These are phyloP conservation scores for Serendipita indica DNA, from an alignment of 768 basidiomycete genomes.

Conservation along the genomic window DNA sequence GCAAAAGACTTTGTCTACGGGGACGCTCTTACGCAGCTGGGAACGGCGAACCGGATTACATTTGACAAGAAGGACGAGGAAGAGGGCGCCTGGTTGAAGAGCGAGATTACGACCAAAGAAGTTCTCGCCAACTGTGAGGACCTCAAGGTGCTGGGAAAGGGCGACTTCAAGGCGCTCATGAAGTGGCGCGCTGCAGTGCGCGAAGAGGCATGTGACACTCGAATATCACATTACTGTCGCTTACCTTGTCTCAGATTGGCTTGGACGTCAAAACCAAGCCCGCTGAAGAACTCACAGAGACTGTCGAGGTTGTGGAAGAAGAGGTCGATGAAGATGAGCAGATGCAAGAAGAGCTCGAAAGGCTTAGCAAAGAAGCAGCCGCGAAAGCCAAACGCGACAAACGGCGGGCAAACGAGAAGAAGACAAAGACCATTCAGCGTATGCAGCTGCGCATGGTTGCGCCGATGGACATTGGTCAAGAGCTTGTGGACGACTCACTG, in stretches of 20 bases:
- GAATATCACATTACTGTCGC: neutral
- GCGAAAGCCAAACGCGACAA: conserved; percentile 66
- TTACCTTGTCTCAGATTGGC: conserved; percentile 43
- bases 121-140: conserved; percentile 75
- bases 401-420: conserved; percentile 76
- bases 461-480: conserved; percentile 89
- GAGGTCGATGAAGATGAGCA: conserved; percentile 70
- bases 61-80: conserved; percentile 78
- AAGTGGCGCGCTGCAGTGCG: conserved; percentile 83
- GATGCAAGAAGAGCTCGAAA: conserved; percentile 83
- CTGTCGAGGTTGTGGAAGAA: conserved; percentile 45
- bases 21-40: conserved; percentile 71
- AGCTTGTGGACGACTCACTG: conserved; percentile 62
- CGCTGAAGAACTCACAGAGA: conserved; percentile 65
- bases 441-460: conserved; percentile 97
- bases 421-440: conserved; percentile 73
- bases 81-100: conserved; percentile 67
- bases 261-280: conserved; percentile 64
- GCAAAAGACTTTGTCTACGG: conserved; percentile 58
- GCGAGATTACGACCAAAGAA: conserved; percentile 57
- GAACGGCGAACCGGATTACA: conserved; percentile 58
- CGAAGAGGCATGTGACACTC: conserved; percentile 51
- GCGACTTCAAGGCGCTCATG: conserved; percentile 85
- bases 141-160: conserved; percentile 92
- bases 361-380: conserved; percentile 60